These are phyloP conservation scores for Trichoderma oligosporum DNA, from an alignment of 2,329 filamentous ascomycete genomes.

Conservation along the genomic window DNA sequence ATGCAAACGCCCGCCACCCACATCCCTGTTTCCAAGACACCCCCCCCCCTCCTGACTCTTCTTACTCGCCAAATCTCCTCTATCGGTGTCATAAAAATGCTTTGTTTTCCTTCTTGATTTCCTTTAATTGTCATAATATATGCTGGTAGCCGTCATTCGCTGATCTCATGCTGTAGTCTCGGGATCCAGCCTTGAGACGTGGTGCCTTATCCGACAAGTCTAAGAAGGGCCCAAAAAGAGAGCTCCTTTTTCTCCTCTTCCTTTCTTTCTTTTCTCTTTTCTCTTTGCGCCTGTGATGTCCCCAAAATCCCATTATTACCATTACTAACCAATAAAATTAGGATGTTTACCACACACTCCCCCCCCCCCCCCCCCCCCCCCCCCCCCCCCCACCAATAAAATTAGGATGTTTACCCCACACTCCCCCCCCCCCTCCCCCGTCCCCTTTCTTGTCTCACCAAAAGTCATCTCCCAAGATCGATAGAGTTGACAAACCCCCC, in stretches of 20 bases:
- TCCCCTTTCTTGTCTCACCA: not conserved
- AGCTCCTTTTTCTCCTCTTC: not conserved
- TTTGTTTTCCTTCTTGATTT: not conserved
- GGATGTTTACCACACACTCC: not conserved
- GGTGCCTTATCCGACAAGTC: conserved; percentile 12
- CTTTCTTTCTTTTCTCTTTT: not conserved
- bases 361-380: not conserved
- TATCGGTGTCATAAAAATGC: conserved; percentile 14
- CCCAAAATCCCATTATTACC: not conserved
- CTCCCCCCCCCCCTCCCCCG: not conserved
- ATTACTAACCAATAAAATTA: conserved; percentile 9
- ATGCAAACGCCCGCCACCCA: conserved; percentile 17
- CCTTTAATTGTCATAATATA: not conserved
- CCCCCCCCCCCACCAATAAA: not conserved
- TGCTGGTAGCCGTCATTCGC: conserved; percentile 5
- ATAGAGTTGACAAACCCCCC: not conserved
- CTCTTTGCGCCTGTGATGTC: not conserved
- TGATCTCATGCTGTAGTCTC: conserved; percentile 5
- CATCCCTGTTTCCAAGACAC: conserved; percentile 3
- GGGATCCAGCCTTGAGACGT: not conserved
- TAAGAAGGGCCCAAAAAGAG: not conserved
- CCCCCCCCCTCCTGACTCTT: not conserved
- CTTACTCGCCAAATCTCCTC: not conserved
- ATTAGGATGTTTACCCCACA: not conserved
- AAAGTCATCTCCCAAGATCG: not conserved